Conservation (phyloP, 345 rosid species). For the Acer negundo region DNA sequence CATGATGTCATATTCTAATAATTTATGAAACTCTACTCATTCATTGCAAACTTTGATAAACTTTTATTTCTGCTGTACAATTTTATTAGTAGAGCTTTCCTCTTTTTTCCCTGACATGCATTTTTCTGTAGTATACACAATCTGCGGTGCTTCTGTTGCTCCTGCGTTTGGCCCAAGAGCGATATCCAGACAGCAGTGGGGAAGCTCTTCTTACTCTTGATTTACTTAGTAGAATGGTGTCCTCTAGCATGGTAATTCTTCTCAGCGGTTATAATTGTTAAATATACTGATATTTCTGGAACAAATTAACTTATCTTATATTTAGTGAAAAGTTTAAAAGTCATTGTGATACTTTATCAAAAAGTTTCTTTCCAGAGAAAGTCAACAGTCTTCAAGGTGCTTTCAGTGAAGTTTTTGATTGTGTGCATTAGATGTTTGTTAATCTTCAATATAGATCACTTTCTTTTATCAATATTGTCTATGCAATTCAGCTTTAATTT, state of each 20-base stretch:
- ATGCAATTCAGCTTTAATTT: slow-evolving; percentile 15
- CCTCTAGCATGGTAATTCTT: slow-evolving; percentile 67
- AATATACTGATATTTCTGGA: neutral
- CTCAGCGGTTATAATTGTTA: slow-evolving; percentile 15
- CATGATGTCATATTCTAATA: neutral
- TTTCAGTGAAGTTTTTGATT: neutral
- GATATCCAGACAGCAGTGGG: slow-evolving; percentile 48
- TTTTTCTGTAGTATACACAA: slow-evolving; percentile 57
- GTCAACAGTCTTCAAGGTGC: neutral
- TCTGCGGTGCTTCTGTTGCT: slow-evolving; percentile 78
- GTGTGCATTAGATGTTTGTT: neutral
- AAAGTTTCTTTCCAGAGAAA: neutral
- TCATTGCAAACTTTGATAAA: neutral
- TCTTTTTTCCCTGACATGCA: slow-evolving; percentile 18
- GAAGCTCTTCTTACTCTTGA: slow-evolving; percentile 69
- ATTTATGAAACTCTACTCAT: neutral
- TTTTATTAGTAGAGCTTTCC: slow-evolving; percentile 1
- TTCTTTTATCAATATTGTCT: neutral
- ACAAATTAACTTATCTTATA: neutral
- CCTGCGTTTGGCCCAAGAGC: slow-evolving; percentile 71
- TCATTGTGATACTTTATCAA: neutral
- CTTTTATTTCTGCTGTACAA: neutral
- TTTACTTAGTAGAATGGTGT: slow-evolving; percentile 74
- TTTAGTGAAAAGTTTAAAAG: neutral
- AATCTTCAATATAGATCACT: neutral